These are phyloP conservation scores for Aspergillus novofumigatus DNA, from an alignment of 2,329 filamentous ascomycete genomes.

Conservation along the genomic window DNA sequence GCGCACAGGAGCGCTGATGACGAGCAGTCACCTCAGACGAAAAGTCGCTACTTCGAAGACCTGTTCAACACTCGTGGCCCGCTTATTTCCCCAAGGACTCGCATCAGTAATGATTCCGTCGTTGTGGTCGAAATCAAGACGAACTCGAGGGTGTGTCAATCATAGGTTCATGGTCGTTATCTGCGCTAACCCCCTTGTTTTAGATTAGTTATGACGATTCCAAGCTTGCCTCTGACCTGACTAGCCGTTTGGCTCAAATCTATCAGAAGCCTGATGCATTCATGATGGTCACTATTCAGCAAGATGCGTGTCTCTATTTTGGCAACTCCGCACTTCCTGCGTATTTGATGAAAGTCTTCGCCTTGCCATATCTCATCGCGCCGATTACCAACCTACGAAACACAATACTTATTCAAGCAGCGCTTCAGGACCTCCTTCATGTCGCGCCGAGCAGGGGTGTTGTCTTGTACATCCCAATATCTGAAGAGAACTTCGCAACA, in stretches of 20 bases:
- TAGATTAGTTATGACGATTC: constrained; percentile 69
- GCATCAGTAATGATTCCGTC: constrained; percentile 52
- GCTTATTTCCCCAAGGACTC: constrained; percentile 39
- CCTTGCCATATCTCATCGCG: constrained; percentile 64
- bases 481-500: constrained; percentile 68
- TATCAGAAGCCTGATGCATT: constrained; percentile 71
- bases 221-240: constrained; percentile 68
- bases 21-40: constrained; percentile 25
- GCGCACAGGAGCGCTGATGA: constrained; percentile 14
- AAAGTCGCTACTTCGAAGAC: constrained; percentile 39
- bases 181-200: constrained; percentile 12
- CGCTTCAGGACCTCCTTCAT: constrained; percentile 66
- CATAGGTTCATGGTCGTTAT: background rate
- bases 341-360: constrained; percentile 71
- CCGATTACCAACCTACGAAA: constrained; percentile 77
- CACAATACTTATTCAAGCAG: constrained; percentile 69
- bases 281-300: constrained; percentile 71
- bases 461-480: constrained; percentile 65
- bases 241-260: constrained; percentile 66
- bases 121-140: constrained; percentile 62
- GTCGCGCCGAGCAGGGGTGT: constrained; percentile 65
- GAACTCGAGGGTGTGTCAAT: constrained; percentile 53
- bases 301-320: constrained; percentile 70
- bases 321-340: constrained; percentile 72
- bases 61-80: constrained; percentile 36